Evolutionary conservation across 2,329 filamentous ascomycete genomes (phyloP).

Genomic region (Trematosphaeria pertusa): DNA sequence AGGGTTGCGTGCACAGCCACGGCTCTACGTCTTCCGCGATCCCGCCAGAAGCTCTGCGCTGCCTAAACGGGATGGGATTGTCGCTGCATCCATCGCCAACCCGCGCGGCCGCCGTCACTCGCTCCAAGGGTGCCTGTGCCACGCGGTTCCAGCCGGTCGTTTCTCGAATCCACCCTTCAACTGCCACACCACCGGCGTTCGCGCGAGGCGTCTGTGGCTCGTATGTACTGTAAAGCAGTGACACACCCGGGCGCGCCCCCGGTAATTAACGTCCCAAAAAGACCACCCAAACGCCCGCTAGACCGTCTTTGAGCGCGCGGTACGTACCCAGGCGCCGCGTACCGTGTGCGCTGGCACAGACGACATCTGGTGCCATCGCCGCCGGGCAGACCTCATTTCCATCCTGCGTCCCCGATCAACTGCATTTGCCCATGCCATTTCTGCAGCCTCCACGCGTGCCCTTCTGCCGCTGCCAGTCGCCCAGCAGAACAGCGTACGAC

Average conservation of each 20-base stretch:
- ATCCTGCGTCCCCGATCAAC: conserved; percentile 17
- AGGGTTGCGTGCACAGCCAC: conserved; percentile 42
- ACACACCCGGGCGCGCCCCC: conserved; percentile 19
- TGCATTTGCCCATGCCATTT: conserved; percentile 20
- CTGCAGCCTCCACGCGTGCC: conserved; percentile 28
- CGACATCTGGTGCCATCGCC: conserved; percentile 44
- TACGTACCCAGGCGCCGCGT: conserved; percentile 26
- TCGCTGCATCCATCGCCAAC: conserved; percentile 37
- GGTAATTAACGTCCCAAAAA: conserved; percentile 35
- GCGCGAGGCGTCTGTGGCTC: conserved; percentile 28
- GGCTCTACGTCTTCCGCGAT: conserved; percentile 37
- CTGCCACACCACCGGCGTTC: conserved; percentile 30
- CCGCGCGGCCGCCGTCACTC: background rate
- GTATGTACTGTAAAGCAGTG: conserved; percentile 7
- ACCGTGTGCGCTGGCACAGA: conserved; percentile 38
- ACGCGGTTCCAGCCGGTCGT: conserved; percentile 38
- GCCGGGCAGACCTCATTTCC: conserved; percentile 21
- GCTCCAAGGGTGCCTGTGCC: conserved; percentile 28
- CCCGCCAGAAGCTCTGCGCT: conserved; percentile 31
- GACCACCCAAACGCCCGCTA: conserved; percentile 16
- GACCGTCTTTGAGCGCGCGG: conserved; percentile 20
- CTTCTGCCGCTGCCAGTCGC: conserved; percentile 17
- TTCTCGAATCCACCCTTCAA: conserved; percentile 35
- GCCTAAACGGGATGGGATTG: conserved; percentile 41
- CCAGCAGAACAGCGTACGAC: conserved; percentile 14